Evolutionary conservation across 805 yeast genomes (phyloP).

Genomic region (Yamadazyma scolyti): DNA sequence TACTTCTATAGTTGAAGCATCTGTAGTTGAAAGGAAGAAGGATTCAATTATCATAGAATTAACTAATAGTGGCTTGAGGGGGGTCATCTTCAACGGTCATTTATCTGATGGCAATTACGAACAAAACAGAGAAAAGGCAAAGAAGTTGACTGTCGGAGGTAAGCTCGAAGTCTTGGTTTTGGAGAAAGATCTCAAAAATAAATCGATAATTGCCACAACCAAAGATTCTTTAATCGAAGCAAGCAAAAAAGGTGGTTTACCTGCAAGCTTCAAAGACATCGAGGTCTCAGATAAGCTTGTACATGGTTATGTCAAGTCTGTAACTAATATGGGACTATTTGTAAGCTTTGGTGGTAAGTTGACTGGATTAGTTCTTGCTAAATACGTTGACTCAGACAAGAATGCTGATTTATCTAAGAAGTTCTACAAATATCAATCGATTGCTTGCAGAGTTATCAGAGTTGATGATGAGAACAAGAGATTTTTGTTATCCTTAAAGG

Average conservation of each 20-base stretch:
- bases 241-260: conserved; percentile 52
- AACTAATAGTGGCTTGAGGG: conserved; percentile 50
- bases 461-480: conserved; percentile 67
- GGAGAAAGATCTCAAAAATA: conserved; percentile 59
- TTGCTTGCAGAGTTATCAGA: conserved; percentile 61
- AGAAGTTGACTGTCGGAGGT: conserved; percentile 62
- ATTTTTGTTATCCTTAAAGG: conserved; percentile 62
- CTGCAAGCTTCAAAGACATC: conserved; percentile 58
- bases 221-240: conserved; percentile 67
- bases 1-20: conserved; percentile 54
- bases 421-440: conserved; percentile 66
- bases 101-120: conserved; percentile 73
- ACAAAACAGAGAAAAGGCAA: conserved; percentile 63
- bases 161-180: conserved; percentile 59
- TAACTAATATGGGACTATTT: conserved; percentile 78
- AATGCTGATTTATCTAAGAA: conserved; percentile 48
- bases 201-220: conserved; percentile 58
- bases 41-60: conserved; percentile 69
- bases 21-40: conserved; percentile 70
- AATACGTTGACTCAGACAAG: conserved; percentile 56
- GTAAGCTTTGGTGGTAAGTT: conserved; percentile 76
- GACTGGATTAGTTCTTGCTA: conserved; percentile 79
- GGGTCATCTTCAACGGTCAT: conserved; percentile 72
- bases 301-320: conserved; percentile 74
- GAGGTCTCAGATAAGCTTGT: conserved; percentile 37